Base-by-base conservation (phyloP, 1,284 basidiomycete genomes). In the Tilletia indica region DNA sequence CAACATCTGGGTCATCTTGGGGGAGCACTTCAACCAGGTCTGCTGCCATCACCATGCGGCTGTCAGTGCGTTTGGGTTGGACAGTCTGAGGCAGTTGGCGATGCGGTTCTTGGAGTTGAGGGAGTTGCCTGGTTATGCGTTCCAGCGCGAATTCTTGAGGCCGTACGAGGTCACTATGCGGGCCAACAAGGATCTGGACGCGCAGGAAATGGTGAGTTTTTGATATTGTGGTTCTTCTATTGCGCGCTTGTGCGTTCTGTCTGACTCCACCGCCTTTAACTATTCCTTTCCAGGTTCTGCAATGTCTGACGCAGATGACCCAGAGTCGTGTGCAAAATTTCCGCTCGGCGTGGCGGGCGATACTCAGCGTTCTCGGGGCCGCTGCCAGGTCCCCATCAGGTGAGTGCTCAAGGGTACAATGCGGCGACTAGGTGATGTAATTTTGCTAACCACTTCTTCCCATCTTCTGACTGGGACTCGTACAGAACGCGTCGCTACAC, bases 31-130 rank as follows among this genome's bases (percentile, higher is more conserved):
- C 86, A 99, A 99, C 85, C 93, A 97, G 86, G 96, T 99, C 48
- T 99, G 96, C 85, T 97, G 96, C 85, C 97, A 99, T 84, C 94
- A 92, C 81, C 99, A 98, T 85, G 93, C 93, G 16, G 92, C 96
- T 78, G 96, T 99, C 71, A 93, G 92, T 56, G 95, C 97, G 86
- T 98, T 99, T 78, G 97, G 96, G 1, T 87, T 99, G 73, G 97
- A 99, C 85, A 94, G 97, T 4, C 88, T 99, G n/a, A 91, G 97
- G 36, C 97, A 99, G 85, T 87, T 99, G 51, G 95, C 97, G 2
- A 97, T 97, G 93, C 91, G 96, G 64, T 99, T 99, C 86, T 88
- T 99, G 81, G 97, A 99, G 86, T 99, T 99, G 86, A 96, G 99
- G 84, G 97, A 99, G 85, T 85, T 99, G 76, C 90, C 94, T 0